Conservation (phyloP, 148 eudicot species). For the Oxyria digyna region DNA sequence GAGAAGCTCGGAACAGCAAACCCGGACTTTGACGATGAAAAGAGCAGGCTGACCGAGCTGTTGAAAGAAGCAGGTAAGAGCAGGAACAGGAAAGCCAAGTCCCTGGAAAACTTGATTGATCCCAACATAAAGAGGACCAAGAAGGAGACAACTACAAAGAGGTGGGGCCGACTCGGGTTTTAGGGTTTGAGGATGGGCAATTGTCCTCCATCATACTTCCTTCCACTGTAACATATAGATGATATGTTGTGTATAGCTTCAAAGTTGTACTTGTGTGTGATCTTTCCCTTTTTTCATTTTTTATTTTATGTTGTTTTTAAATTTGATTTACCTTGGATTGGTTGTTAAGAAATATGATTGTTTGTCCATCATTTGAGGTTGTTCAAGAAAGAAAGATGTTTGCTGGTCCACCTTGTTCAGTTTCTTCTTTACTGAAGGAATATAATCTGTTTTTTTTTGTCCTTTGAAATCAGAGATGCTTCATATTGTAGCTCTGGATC, state of each 20-base stretch:
- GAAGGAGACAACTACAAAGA: constrained; percentile 69
- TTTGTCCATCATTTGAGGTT: constrained; percentile 7
- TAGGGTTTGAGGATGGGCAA: constrained; percentile 38
- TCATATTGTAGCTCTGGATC: no score
- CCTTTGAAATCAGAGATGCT: background rate
- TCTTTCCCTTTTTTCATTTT: background rate
- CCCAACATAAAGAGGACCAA: constrained; percentile 76
- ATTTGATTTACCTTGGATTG: constrained; percentile 7
- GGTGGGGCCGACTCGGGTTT: constrained; percentile 83
- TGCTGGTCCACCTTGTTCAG: background rate
- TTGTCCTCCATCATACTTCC: background rate
- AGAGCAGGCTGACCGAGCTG: constrained; percentile 80
- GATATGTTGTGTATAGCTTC: constrained; percentile 6
- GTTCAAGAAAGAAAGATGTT: constrained; percentile 2
- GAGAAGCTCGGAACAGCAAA: constrained; percentile 98
- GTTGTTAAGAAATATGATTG: background rate
- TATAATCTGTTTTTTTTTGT: no score
- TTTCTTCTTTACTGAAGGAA: background rate
- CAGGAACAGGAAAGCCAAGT: constrained; percentile 74
- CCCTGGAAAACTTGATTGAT: constrained; percentile 84
- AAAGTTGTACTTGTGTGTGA: constrained; percentile 3
- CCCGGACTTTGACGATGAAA: constrained; percentile 88
- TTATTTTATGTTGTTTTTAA: background rate
- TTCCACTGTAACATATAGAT: constrained; percentile 11
- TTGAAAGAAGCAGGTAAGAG: constrained; percentile 91